A percentile compares a stretch with the other conserved stretches of the same genome.
Conservation (phyloP, 2,329 filamentous ascomycete genomes). For the Trichoderma sp. region DNA sequence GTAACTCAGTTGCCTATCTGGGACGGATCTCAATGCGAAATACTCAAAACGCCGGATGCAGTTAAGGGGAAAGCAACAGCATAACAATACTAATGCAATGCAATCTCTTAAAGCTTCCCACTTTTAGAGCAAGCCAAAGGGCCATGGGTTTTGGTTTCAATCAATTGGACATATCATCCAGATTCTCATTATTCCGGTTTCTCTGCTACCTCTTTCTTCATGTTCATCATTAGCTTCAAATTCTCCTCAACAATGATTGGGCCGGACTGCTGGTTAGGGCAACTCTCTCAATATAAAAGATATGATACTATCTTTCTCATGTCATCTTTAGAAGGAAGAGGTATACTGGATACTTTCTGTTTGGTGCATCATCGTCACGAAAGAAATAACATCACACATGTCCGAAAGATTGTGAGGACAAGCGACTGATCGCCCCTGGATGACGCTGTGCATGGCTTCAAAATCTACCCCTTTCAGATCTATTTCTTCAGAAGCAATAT, state of each 20-base stretch:
- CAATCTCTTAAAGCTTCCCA: neutral
- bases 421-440: too few species aligned
- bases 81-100: neutral
- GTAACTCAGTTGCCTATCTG: too few species aligned
- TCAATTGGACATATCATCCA: neutral
- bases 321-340: neutral
- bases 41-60: neutral
- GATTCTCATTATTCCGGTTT: neutral
- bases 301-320: neutral
- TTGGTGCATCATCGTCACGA: too few species aligned
- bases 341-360: too few species aligned
- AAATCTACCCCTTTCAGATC: too few species aligned
- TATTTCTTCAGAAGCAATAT: neutral
- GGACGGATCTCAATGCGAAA: neutral
- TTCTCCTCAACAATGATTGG: neutral
- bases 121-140: neutral
- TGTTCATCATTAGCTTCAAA: neutral
- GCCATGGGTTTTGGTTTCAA: neutral
- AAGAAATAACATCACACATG: too few species aligned
- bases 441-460: too few species aligned
- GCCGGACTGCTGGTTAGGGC: neutral
- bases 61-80: neutral
- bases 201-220: neutral
- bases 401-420: too few species aligned
- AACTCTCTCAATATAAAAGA: neutral